A percentile compares a stretch with the other conserved stretches of the same genome.
Conservation (phyloP, 106 monocot genomes). For the Narthecium ossifragum region DNA sequence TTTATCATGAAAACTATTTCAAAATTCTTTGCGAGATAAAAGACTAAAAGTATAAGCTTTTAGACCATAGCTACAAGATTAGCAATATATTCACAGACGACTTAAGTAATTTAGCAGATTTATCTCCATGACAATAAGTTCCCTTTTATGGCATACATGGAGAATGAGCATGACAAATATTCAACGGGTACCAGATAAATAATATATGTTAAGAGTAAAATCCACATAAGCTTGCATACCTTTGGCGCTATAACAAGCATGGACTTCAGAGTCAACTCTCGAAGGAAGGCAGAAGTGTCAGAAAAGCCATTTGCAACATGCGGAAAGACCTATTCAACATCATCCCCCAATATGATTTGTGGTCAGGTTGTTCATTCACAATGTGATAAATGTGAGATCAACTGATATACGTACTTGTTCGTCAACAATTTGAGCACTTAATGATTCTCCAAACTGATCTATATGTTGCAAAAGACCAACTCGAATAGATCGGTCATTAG, state of each 20-base stretch:
- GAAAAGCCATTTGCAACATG: conserved; percentile 95
- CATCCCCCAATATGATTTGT: neutral
- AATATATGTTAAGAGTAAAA: no score
- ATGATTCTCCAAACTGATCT: conserved; percentile 96
- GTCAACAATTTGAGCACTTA: conserved; percentile 87
- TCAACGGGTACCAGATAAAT: no score
- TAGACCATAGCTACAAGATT: no score
- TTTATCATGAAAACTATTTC: no score
- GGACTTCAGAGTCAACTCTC: conserved; percentile 91
- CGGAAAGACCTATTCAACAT: conserved; percentile 67
- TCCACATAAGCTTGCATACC: conserved; percentile 42
- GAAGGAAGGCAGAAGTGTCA: conserved; percentile 96
- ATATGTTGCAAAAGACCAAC: conserved; percentile 92
- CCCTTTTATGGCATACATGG: no score
- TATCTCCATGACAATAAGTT: no score
- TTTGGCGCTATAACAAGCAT: conserved; percentile 94
- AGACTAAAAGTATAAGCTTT: no score
- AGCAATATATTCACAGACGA: no score
- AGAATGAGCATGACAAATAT: no score
- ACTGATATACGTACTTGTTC: conserved; percentile 56
- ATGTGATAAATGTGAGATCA: neutral
- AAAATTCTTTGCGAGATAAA: no score
- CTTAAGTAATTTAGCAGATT: no score
- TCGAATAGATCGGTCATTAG: conserved; percentile 89
- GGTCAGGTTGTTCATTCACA: no score